These are phyloP conservation scores for Aspergillus nidulans DNA, from an alignment of 495 filamentous ascomycete species.

Conservation along the genomic window DNA sequence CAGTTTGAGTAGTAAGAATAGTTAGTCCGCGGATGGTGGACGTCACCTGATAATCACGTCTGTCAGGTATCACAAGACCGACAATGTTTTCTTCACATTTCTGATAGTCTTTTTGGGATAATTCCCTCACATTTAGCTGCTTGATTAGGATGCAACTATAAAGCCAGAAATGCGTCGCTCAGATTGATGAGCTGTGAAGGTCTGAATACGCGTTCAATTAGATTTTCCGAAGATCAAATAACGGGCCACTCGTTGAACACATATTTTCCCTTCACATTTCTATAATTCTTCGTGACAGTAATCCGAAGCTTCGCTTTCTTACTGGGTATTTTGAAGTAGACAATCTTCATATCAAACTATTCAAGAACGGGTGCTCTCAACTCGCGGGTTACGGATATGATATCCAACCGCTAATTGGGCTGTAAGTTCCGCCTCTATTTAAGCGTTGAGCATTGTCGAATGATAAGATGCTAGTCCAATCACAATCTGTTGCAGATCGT, in stretches of 20 bases:
- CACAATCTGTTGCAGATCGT: background rate
- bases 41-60: conserved; percentile 3
- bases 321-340: too few relatives aligned
- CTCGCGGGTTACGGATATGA: background rate
- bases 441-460: too few relatives aligned
- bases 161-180: too few relatives aligned
- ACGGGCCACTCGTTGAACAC: background rate
- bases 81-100: too few relatives aligned
- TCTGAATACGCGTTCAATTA: background rate
- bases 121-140: too few relatives aligned
- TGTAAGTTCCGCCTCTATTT: background rate
- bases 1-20: too few relatives aligned
- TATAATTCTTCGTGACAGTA: background rate
- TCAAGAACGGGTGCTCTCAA: background rate
- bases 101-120: too few relatives aligned
- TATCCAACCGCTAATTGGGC: background rate
- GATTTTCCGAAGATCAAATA: background rate
- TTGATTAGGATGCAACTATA: too few relatives aligned
- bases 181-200: background rate
- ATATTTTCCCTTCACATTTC: background rate
- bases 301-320: too few relatives aligned
- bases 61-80: background rate
- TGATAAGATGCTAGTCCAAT: too few relatives aligned
- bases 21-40: background rate
- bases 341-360: too few relatives aligned